Conservation (phyloP, 768 basidiomycete genomes). For the Boletus rubropictus region DNA sequence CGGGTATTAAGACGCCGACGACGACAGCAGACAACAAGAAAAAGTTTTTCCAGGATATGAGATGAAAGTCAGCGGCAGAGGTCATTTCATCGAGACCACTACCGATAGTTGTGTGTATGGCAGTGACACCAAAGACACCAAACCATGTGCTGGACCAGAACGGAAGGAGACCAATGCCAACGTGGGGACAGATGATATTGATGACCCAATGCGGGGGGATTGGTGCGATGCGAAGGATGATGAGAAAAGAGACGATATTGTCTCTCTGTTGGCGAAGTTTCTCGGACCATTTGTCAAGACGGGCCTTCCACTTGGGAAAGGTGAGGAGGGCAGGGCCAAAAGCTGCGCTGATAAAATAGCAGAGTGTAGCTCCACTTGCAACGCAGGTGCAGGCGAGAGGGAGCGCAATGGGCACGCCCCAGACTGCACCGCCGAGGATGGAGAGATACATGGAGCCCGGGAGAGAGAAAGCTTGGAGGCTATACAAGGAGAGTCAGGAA, state of each 20-base stretch:
- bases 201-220: conserved; percentile 97
- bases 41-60: conserved; percentile 90
- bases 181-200: conserved; percentile 87
- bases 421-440: conserved; percentile 93
- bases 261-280: conserved; percentile 75
- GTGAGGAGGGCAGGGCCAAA: conserved; percentile 89
- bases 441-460: conserved; percentile 98
- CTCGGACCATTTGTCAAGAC: conserved; percentile 74
- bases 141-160: conserved; percentile 92
- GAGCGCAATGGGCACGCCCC: conserved; percentile 82
- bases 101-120: conserved; percentile 94
- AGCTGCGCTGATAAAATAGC: conserved; percentile 88
- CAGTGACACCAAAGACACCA: conserved; percentile 83
- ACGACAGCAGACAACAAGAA: conserved; percentile 79
- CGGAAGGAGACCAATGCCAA: conserved; percentile 76
- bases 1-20: conserved; percentile 89
- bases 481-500: conserved; percentile 29
- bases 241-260: conserved; percentile 87
- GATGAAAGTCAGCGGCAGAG: conserved; percentile 84
- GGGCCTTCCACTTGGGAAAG: conserved; percentile 77
- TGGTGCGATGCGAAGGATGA: conserved; percentile 91
- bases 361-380: conserved; percentile 83
- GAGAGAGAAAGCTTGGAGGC: conserved; percentile 92
- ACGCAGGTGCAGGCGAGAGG: conserved; percentile 91
- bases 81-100: conserved; percentile 95